Percentiles rank a stretch among this genome's conserved stretches.
Conservation (phyloP, 2,329 filamentous ascomycete genomes). For the Rosellinia necatrix region DNA sequence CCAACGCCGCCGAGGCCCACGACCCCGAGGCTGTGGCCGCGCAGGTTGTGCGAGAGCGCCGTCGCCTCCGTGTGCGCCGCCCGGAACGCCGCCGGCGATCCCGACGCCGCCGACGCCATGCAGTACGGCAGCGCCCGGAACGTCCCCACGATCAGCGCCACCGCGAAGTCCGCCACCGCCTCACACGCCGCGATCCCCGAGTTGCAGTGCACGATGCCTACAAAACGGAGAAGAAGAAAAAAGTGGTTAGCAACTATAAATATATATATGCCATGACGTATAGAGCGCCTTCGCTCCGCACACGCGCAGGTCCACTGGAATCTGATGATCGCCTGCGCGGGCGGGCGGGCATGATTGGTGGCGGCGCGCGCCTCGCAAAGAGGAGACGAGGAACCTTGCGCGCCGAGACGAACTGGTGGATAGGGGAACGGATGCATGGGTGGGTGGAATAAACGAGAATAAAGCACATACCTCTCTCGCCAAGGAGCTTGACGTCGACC, state of each 20-base stretch:
- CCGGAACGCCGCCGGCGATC: conserved; percentile 47
- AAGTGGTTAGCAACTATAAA: no score
- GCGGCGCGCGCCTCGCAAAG: no score
- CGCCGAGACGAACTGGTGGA: no score
- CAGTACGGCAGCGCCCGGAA: conserved; percentile 73
- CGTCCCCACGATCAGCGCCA: conserved; percentile 70
- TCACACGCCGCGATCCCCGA: conserved; percentile 71
- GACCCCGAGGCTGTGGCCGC: conserved; percentile 64
- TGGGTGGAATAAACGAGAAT: no score
- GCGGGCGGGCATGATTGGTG: no score
- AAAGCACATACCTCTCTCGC: conserved; percentile 54
- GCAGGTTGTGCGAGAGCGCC: conserved; percentile 65
- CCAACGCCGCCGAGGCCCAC: conserved; percentile 73
- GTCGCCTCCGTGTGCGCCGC: conserved; percentile 65
- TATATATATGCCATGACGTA: no score
- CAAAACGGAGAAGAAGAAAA: no score
- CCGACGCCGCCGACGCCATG: conserved; percentile 60
- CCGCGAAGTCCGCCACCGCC: conserved; percentile 72
- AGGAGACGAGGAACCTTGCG: no score
- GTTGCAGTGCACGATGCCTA: conserved; percentile 75
- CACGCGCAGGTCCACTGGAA: no score
- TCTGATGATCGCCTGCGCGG: no score
- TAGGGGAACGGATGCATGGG: no score
- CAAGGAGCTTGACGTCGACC: conserved; percentile 64
- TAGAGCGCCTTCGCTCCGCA: no score